Percentiles rank a stretch among this genome's conserved stretches.
Conservation (phyloP, 2,329 filamentous ascomycete genomes). For the Aspergillus niger region DNA sequence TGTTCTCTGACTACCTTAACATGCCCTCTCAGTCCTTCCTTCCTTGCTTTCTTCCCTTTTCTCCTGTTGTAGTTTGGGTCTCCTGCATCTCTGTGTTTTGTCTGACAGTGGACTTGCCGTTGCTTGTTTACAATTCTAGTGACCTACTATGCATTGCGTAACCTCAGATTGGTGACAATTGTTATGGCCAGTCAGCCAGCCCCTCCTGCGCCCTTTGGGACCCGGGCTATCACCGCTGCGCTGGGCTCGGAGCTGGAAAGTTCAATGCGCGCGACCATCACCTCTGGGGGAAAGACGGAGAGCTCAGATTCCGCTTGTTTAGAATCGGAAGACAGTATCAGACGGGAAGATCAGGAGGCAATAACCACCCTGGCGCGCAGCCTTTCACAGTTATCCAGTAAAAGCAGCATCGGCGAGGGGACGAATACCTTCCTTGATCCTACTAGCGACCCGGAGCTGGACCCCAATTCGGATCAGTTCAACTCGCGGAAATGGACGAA, state of each 20-base stretch:
- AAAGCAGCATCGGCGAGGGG: slow-evolving; percentile 21
- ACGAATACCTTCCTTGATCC: slow-evolving; percentile 42
- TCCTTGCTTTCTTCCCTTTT: neutral
- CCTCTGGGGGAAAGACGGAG: slow-evolving; percentile 19
- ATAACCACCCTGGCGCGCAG: slow-evolving; percentile 34
- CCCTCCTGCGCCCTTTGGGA: slow-evolving; percentile 23
- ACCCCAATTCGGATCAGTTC: slow-evolving; percentile 46
- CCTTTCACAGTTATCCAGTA: slow-evolving; percentile 33
- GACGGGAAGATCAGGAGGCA: slow-evolving; percentile 24
- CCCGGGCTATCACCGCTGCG: slow-evolving; percentile 12
- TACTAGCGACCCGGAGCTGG: slow-evolving; percentile 39
- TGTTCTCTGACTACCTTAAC: neutral
- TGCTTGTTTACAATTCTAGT: neutral
- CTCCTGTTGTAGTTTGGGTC: neutral
- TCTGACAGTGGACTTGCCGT: neutral
- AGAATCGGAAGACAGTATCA: slow-evolving; percentile 29
- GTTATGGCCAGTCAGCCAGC: slow-evolving; percentile 19
- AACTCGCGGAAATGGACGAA: slow-evolving; percentile 49
- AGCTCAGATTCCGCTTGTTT: slow-evolving; percentile 28
- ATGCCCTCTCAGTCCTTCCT: neutral
- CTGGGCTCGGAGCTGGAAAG: slow-evolving; percentile 9
- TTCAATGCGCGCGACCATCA: slow-evolving; percentile 1
- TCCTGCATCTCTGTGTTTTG: neutral
- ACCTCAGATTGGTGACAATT: neutral
- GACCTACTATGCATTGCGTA: neutral